Base-by-base conservation (phyloP, 2,329 filamentous ascomycete species). In the Ascochyta viciae-villosae region DNA sequence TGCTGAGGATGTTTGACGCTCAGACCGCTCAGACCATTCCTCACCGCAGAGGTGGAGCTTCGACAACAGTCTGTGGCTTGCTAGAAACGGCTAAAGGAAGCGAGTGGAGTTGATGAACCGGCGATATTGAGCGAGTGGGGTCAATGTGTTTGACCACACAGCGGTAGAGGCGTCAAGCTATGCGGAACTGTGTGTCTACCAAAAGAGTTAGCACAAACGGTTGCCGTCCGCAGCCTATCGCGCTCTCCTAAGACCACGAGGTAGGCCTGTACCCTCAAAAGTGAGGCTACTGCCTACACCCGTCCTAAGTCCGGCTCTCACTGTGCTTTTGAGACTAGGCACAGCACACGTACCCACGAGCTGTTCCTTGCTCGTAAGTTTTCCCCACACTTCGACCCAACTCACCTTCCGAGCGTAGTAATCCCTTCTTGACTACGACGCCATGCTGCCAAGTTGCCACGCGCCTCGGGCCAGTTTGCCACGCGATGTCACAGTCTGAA, bases 301-400 rank as follows among this genome's bases (percentile, higher is more conserved):
- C 43, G 31, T n/a, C 24, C 10, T 54, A 48, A 15, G 24, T 19
- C 27, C 15, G 13, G 16, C 24, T 4, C 2, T 22, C 13, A 37
- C 29, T 35, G 27, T 50, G 38, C 26, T 43, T 22, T 38, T 3
- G 16, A 43, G 16, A 27, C 12, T 26, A 19, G 19, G 19, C 2
- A 22, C 43, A 26, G 26, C n/a, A 31, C 39, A 16, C 23, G 31
- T 48, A 49, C 24, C 33, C 33, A 39, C 40, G 13, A 33, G 44
- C 33, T 10, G 50, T 44, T 19, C 45, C 33, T 34, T 49, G 27
- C 35, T 50, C 22, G 12, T 42, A 33, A 29, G 16, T 35, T 38
- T 8, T 55, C 42, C 41, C 41, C 52, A 55, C 46, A 45, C 31
- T 33, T 50, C 37, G 13, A 50, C 52, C 37, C 46, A 55, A 41